Evolutionary conservation across 169 alveolate genomes (phyloP), one percentile per base, ranked within the genome.

Genomic region (Plasmodium coatneyi): DNA sequence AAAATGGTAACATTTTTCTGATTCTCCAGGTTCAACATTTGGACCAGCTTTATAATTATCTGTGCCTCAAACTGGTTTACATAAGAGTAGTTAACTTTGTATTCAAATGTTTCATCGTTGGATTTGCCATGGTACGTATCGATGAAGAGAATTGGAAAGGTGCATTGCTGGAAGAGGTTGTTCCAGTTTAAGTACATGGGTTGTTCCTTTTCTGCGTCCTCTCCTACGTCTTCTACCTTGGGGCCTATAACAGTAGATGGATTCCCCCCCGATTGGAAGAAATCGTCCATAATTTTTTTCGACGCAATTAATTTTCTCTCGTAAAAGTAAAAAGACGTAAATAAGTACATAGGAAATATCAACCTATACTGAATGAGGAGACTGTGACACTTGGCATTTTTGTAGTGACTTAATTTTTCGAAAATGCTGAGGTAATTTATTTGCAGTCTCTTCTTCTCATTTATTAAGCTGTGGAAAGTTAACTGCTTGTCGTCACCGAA

Each of bases 401-500:
- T 56, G 80, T 87, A 36, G 10, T 22, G 66, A 39, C 70, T 87
- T 78, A 87, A 71, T 34, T 87, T 87, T 43, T 87, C 83, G 80
- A 87, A 87, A 16, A 87, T 87, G 49, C 93, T 87, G 41, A 78
- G 71, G 80, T 87, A 87, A 87, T 87, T 87, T 87, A 87, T 78
- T 56, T 87, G 82, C 41, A 54, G 46, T 87, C 84, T 87, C 34
- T 78, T 87, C 30, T 66, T 54, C 70, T 87, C 93, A 30, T 78
- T 46, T 19, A 87, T 87, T n/a, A 87, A 32, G 70, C 93, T 87
- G 19, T 76, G 93, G 41, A 87, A 87, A 12, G 93, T 78, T 60
- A 87, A 52, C 46, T 87, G 93, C 70, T 78, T 87, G 9, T 87
- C 93, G 28, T 87, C 93, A 32, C 93, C 93, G 70, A 87, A 87